A percentile compares a stretch with the other conserved stretches of the same genome.
Evolutionary conservation across 2,329 filamentous ascomycete species (phyloP).

Genomic region (Nothophaeocryptopus gaeumannii): DNA sequence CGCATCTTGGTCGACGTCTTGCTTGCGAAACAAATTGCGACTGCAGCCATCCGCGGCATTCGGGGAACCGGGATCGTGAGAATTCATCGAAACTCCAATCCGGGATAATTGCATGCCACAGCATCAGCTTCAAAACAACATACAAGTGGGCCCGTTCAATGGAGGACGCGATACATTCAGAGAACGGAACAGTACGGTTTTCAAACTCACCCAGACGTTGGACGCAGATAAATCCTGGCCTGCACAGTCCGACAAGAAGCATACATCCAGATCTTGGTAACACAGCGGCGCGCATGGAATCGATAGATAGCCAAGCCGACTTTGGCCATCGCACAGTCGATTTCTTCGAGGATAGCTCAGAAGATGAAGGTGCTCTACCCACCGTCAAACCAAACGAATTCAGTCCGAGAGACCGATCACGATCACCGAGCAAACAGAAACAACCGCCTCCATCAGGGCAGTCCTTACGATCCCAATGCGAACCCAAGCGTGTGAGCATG

Average conservation of each 20-base stretch:
- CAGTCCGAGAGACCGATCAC: conserved; percentile 5
- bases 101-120: conserved; percentile 6
- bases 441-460: conserved; percentile 17
- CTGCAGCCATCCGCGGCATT: not conserved
- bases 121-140: conserved; percentile 1
- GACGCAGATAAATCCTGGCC: conserved; percentile 31
- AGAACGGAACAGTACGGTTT: conserved; percentile 22
- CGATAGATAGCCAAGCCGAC: conserved; percentile 32
- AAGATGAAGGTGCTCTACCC: conserved; percentile 22
- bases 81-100: not conserved
- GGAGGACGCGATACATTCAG: conserved; percentile 9
- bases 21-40: not conserved
- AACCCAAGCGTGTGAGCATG: conserved; percentile 21
- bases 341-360: conserved; percentile 37
- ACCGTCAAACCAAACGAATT: conserved; percentile 1
- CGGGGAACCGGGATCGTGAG: not conserved
- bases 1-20: not conserved
- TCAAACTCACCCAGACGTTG: conserved; percentile 35
- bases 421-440: conserved; percentile 22
- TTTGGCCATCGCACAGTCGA: conserved; percentile 31
- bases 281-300: conserved; percentile 24
- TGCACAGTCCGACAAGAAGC: conserved; percentile 36
- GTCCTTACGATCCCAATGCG: conserved; percentile 21
- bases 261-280: conserved; percentile 32
- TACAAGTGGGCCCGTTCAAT: not conserved